These are phyloP conservation scores for Trichophyton rubrum DNA, from an alignment of 2,329 filamentous ascomycete genomes.

Conservation along the genomic window DNA sequence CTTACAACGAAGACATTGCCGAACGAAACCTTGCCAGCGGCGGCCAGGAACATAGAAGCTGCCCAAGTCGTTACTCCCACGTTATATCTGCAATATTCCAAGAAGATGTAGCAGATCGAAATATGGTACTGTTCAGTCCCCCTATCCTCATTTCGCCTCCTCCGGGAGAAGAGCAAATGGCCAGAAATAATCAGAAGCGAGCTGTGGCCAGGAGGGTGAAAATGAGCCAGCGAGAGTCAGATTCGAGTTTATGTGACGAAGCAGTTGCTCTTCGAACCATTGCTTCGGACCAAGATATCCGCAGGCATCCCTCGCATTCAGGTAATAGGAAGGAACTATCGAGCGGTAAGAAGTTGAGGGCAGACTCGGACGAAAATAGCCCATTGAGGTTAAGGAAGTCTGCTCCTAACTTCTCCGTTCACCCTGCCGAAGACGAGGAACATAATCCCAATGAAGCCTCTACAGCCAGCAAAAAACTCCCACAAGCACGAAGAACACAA, in stretches of 20 bases:
- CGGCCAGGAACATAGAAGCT: not conserved
- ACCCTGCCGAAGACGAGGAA: not conserved
- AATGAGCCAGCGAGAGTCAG: not conserved
- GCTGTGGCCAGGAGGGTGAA: not conserved
- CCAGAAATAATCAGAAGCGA: not conserved
- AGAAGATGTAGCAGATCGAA: constrained; percentile 32
- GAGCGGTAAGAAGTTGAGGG: not conserved
- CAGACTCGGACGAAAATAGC: not conserved
- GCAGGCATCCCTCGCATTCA: constrained; percentile 2
- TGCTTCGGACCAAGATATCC: constrained; percentile 18
- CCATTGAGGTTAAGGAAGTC: constrained; percentile 7
- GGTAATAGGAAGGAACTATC: not conserved
- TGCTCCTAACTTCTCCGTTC: constrained; percentile 5
- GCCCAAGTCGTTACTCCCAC: constrained; percentile 17
- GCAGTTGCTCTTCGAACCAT: constrained; percentile 8
- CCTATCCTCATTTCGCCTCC: not conserved
- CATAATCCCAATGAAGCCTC: not conserved
- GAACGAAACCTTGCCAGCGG: constrained; percentile 24
- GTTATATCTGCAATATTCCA: constrained; percentile 27
- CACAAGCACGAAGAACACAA: not conserved
- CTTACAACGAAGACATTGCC: constrained; percentile 34
- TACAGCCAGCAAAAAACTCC: not conserved
- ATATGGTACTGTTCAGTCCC: constrained; percentile 21
- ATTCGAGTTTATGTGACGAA: not conserved
- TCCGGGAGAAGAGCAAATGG: not conserved